phyloP scores from a whole-genome alignment of 768 basidiomycete species.

The Kwoniella newhampshirensis region DNA sequence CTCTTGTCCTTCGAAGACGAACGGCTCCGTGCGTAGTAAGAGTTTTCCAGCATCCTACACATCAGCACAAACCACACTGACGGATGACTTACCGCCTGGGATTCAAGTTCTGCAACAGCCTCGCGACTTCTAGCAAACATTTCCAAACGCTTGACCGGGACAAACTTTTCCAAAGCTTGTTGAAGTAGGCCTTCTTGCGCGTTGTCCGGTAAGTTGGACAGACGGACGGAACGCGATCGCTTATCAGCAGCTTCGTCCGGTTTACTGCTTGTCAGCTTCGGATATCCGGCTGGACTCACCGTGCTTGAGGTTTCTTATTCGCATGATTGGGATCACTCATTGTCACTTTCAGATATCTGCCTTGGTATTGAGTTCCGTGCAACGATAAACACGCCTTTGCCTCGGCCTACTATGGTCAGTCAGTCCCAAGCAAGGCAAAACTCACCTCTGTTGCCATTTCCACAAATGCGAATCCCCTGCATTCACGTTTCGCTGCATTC shows the following conservation, averaged over 20 bases:
- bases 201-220: constrained; percentile 69
- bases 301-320: constrained; percentile 26
- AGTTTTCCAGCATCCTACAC: constrained; percentile 78
- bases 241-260: constrained; percentile 58
- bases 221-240: constrained; percentile 68
- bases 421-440: background rate
- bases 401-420: constrained; percentile 24
- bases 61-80: constrained; percentile 62
- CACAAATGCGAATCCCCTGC: constrained; percentile 86
- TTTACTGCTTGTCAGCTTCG: constrained; percentile 44
- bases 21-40: constrained; percentile 68
- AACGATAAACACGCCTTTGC: constrained; percentile 30
- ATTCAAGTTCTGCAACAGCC: constrained; percentile 55
- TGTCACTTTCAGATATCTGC: constrained; percentile 31
- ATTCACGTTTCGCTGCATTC: constrained; percentile 63
- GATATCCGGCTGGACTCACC: constrained; percentile 4
- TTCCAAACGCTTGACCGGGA: constrained; percentile 66
- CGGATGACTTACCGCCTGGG: constrained; percentile 57
- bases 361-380: constrained; percentile 28
- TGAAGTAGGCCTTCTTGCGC: constrained; percentile 91
- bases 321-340: constrained; percentile 55
- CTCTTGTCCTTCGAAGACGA: constrained; percentile 66
- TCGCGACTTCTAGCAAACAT: constrained; percentile 63
- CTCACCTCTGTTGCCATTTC: constrained; percentile 82
- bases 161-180: constrained; percentile 78